Evolutionary conservation across 1,139 yeast genomes (phyloP).

Genomic region (Fermentozyma sake): DNA sequence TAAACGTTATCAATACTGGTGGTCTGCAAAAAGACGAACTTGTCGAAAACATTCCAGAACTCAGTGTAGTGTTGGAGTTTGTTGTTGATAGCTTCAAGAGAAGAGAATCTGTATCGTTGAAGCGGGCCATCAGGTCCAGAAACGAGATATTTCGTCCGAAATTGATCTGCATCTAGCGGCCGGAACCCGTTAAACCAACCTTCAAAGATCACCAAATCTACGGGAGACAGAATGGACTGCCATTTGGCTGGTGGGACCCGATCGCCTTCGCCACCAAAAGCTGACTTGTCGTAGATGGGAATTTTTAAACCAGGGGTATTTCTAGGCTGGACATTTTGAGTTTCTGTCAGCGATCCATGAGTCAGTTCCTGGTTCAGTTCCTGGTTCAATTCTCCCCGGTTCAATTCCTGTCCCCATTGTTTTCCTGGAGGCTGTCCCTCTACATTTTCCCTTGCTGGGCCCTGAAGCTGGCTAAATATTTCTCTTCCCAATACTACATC

Average conservation of each 20-base stretch:
- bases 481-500: conserved; percentile 48
- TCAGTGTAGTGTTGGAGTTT: conserved; percentile 44
- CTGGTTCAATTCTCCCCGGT: too few species aligned
- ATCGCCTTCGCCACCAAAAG: conserved; percentile 76
- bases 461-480: conserved; percentile 15
- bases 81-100: conserved; percentile 44
- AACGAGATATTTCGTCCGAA: conserved; percentile 18
- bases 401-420: too few species aligned
- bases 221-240: conserved; percentile 30
- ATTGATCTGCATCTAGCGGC: conserved; percentile 28
- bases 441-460: conserved; percentile 7
- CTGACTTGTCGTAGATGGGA: conserved; percentile 79
- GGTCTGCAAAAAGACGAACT: conserved; percentile 62
- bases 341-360: too few species aligned
- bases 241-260: conserved; percentile 50
- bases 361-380: too few species aligned
- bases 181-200: conserved; percentile 92
- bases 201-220: conserved; percentile 72
- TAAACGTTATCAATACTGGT: conserved; percentile 58
- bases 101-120: conserved; percentile 20
- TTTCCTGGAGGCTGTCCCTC: too few species aligned
- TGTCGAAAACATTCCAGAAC: conserved; percentile 58
- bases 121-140: conserved; percentile 15
- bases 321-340: too few species aligned
- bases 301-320: conserved; percentile 30